Conservation (phyloP, 2,329 filamentous ascomycete genomes). For the Lizonia empirigonia region DNA sequence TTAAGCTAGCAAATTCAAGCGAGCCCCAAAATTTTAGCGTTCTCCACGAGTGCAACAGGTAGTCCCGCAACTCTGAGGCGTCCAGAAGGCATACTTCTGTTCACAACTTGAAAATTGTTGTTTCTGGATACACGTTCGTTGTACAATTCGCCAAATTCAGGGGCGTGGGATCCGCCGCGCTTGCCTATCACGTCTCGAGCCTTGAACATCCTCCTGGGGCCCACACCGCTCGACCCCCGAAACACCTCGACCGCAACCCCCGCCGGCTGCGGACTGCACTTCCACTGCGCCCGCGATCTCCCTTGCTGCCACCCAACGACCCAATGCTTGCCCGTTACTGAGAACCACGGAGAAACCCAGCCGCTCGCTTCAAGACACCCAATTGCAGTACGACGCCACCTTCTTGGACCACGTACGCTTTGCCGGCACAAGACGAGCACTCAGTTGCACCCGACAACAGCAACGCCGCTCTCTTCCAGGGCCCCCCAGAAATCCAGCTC, state of each 20-base stretch:
- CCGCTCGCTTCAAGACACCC: slow-evolving; percentile 19
- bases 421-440: slow-evolving; percentile 5
- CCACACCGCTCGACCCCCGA: slow-evolving; percentile 41
- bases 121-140: slow-evolving; percentile 6
- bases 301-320: slow-evolving; percentile 22
- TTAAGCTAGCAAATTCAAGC: slow-evolving; percentile 27
- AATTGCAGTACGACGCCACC: slow-evolving; percentile 5
- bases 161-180: slow-evolving; percentile 28
- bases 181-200: slow-evolving; percentile 34
- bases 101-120: neutral
- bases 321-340: slow-evolving; percentile 34
- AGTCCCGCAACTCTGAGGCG: slow-evolving; percentile 7
- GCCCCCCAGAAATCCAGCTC: neutral
- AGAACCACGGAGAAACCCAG: slow-evolving; percentile 16
- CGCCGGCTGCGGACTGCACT: slow-evolving; percentile 21
- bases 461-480: neutral
- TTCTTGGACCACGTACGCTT: slow-evolving; percentile 5
- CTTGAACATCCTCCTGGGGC: slow-evolving; percentile 31
- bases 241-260: slow-evolving; percentile 30
- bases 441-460: slow-evolving; percentile 3
- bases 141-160: slow-evolving; percentile 9
- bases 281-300: slow-evolving; percentile 11
- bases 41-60: slow-evolving; percentile 27
- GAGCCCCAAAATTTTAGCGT: slow-evolving; percentile 27
- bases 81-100: neutral